Evolutionary conservation across 2,329 filamentous ascomycete genomes (phyloP).

Genomic region (Sordariomycetes sp.): DNA sequence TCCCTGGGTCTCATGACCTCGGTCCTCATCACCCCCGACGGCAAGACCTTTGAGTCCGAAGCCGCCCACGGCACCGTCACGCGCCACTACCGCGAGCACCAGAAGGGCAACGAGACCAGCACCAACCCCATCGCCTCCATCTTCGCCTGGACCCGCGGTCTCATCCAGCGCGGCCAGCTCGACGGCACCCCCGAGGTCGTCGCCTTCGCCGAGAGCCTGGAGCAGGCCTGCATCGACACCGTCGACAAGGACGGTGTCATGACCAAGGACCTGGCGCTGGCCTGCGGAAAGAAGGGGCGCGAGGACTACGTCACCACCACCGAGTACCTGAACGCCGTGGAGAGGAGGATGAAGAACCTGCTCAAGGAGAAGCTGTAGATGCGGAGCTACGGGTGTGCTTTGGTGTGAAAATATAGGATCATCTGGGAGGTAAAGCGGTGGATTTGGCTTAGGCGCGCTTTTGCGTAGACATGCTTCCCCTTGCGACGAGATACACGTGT

Average conservation of each 20-base stretch:
- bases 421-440: too few species aligned
- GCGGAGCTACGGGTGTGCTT: slow-evolving; percentile 4
- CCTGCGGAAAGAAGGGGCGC: slow-evolving; percentile 78
- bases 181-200: slow-evolving; percentile 89
- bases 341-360: slow-evolving; percentile 74
- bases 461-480: too few species aligned
- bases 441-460: too few species aligned
- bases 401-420: too few species aligned
- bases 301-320: slow-evolving; percentile 84
- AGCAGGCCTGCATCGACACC: slow-evolving; percentile 88
- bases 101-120: slow-evolving; percentile 93
- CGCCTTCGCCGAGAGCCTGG: slow-evolving; percentile 82
- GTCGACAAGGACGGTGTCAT: slow-evolving; percentile 93
- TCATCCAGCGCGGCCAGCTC: slow-evolving; percentile 86
- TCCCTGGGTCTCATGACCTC: slow-evolving; percentile 98
- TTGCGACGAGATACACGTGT: too few species aligned
- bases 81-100: slow-evolving; percentile 96
- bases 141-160: slow-evolving; percentile 96
- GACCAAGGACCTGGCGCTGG: slow-evolving; percentile 98
- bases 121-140: slow-evolving; percentile 99
- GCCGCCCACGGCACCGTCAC: slow-evolving; percentile 98
- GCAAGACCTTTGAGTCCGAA: slow-evolving; percentile 95
- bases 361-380: slow-evolving; percentile 67
- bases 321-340: slow-evolving; percentile 88
- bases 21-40: slow-evolving; percentile 90